Base-by-base conservation (phyloP, 306 rosid species). In the Nissolia schottii region DNA sequence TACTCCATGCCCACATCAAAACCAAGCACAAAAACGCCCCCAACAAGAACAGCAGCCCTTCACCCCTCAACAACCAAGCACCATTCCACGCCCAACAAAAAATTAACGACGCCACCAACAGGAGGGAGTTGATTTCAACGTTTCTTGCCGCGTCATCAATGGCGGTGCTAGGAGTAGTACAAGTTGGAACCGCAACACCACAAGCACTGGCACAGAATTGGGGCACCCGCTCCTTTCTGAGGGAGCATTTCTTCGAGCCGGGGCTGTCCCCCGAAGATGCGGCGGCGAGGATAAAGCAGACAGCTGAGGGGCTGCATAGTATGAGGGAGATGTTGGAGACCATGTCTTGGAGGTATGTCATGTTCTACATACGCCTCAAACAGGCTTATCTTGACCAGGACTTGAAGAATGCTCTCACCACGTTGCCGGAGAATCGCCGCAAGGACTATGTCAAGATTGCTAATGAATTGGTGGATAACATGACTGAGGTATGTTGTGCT, bases 341-440 rank as follows among this genome's bases (percentile, higher is more conserved):
- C 24, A 86, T 89, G 94, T 78, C 97, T 10, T 93, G 98, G 98
- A 91, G 97, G 82, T 93, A 94, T 31, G 89, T 91, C 34, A 58
- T 94, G 31, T 94, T 91, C 62, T 91, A 94, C 76, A 85, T 94
- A 18, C 80, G 98, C 0, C 59, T 91, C 0, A 93, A 93, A 45
- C 83, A 89, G 54, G 84, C 93, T 0, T 91, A 93, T 78, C 97
- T 94, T 38, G 84, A 82, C 16, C 96, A 85, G 66, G 98, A 94
- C 75, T 61, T 94, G 82, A 89, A 87, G 67, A 91, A 82, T 46
- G 98, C 92, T 13, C 55, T 83, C 78, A 7, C 80, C 10, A 77
- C 84, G 5, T 67, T 91, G 87, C 96, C 96, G 0, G 79, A 86
- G 34, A 75, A 60, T 67, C 90, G 87, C 2, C 83, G 77, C 2